A percentile compares a stretch with the other conserved stretches of the same genome.
phyloP scores from a whole-genome alignment of 768 basidiomycete genomes.

The Leccinum truebloodii region DNA sequence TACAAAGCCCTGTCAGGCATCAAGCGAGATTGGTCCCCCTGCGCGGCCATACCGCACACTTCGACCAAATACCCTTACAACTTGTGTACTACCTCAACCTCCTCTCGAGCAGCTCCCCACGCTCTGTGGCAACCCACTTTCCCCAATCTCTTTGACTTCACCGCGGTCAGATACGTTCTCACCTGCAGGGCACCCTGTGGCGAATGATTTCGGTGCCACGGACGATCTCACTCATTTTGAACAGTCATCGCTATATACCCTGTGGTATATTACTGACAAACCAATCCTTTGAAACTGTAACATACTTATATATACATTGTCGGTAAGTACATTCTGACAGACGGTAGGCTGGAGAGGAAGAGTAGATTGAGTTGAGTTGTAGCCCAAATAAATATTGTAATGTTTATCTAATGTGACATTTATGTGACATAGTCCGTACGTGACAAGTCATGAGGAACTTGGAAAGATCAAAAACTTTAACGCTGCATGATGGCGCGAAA shows the following conservation, averaged over 20 bases:
- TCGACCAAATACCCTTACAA: background rate
- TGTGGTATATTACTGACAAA: background rate
- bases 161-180: background rate
- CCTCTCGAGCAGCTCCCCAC: conserved; percentile 6
- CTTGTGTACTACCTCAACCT: background rate
- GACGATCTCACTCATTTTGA: conserved; percentile 3
- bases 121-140: background rate
- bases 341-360: background rate
- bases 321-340: background rate
- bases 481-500: background rate
- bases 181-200: background rate
- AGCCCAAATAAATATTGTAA: background rate
- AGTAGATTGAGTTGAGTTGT: background rate
- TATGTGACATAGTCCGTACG: conserved; percentile 2
- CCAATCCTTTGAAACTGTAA: background rate
- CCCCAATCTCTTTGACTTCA: background rate
- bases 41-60: background rate
- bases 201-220: background rate
- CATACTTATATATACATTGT: background rate
- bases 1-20: conserved; percentile 23
- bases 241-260: conserved; percentile 6
- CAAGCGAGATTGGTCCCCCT: conserved; percentile 24
- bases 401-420: background rate
- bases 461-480: background rate
- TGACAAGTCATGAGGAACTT: background rate